Base-by-base conservation (phyloP, 306 rosid species). In the Gastrolobium bilobum region DNA sequence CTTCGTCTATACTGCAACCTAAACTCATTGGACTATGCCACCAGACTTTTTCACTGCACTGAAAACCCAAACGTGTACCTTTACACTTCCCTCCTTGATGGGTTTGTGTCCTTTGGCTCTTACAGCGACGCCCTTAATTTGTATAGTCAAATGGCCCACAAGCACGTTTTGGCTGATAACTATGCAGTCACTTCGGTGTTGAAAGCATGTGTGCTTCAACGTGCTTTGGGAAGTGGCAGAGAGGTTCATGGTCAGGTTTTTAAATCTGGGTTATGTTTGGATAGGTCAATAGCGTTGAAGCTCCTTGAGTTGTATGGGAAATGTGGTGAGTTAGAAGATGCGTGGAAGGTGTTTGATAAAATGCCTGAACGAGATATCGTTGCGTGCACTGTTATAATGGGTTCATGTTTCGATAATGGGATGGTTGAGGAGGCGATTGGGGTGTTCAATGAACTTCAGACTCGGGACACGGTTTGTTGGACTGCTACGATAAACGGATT, bases 81-180 rank as follows among this genome's bases (percentile, higher is more conserved):
- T 69, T 84, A 82, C 84, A 82, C 88, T 39, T 84, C 88, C 73
- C 82, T 87, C 73, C 76, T 82, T 60, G 82, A 84, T 48, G 84
- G 87, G 65, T 67, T 82, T 26, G 79, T 82, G 35, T 72, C 79
- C 0, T 50, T 68, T 33, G 91, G 91, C 1, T 71, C 20, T 8
- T 64, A 77, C 84, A 1, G 13, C 1, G 77, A 79, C 30, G 91
- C 74, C 33, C 50, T 87, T 65, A 35, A 52, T 33, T 52, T 87
- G 60, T 84, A 82, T 47, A 14, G 6, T 34, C 79, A 68, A 14
- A 87, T 87, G 87, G 46, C 53, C 5, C 40, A 51, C 6, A 57
- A 13, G 3, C 71, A 5, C 34, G 64, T 87, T 67, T 29, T 68
- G 2, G 81, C 83, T 48, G 88, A 87, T 29, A 77, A 56, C 29